phyloP scores from a whole-genome alignment of 495 filamentous ascomycete species.

The Penicillium roqueforti region DNA sequence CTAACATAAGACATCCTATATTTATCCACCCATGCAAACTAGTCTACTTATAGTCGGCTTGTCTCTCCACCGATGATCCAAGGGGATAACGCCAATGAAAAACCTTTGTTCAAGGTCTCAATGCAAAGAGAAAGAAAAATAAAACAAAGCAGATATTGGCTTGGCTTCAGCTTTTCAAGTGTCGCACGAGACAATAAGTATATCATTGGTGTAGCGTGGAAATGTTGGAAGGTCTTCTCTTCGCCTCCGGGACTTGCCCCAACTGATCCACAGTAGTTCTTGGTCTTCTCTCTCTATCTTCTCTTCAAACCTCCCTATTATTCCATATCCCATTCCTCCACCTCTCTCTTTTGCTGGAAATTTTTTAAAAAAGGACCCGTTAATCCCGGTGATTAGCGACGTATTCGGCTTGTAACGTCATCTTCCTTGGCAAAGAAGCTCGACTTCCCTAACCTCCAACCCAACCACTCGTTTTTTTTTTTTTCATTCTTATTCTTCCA shows the following conservation, averaged over 20 bases:
- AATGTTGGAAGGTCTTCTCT: neutral
- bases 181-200: neutral
- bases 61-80: constrained; percentile 16
- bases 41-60: constrained; percentile 2
- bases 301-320: neutral
- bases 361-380: neutral
- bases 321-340: neutral
- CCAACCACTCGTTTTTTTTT: constrained; percentile 4
- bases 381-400: constrained; percentile 3
- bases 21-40: neutral
- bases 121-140: too few relatives aligned
- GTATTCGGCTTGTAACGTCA: constrained; percentile 5
- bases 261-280: neutral
- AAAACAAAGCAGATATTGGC: neutral
- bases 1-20: neutral
- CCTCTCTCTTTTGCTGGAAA: neutral
- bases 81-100: neutral
- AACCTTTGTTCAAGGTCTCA: too few relatives aligned
- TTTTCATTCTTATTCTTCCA: constrained; percentile 3
- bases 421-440: constrained; percentile 7
- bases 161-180: neutral
- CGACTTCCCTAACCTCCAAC: constrained; percentile 3
- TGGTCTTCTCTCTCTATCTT: neutral
- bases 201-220: neutral
- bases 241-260: constrained; percentile 1